Conservation (phyloP, 805 yeast species). For the Metschnikowia proteae region DNA sequence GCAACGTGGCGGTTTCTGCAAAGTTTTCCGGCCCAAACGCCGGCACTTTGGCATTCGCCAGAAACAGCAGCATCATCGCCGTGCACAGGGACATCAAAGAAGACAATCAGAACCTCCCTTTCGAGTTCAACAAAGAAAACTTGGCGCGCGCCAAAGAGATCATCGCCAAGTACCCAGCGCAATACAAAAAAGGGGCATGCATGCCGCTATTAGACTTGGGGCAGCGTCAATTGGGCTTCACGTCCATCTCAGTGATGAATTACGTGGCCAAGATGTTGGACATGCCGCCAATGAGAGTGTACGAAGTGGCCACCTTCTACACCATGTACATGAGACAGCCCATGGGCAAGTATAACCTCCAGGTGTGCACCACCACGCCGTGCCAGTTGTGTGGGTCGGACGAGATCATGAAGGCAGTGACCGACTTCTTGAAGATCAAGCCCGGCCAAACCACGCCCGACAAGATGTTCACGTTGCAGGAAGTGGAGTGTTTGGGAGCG, state of each 20-base stretch:
- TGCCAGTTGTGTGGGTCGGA: slow-evolving; percentile 84
- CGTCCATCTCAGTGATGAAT: slow-evolving; percentile 85
- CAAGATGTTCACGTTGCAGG: slow-evolving; percentile 74
- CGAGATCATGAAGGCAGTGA: slow-evolving; percentile 68
- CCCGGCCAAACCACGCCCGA: slow-evolving; percentile 79
- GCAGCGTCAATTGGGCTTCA: slow-evolving; percentile 82
- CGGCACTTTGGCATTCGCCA: slow-evolving; percentile 16
- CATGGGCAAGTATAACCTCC: slow-evolving; percentile 79
- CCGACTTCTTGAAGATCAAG: slow-evolving; percentile 54
- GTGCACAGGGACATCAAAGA: slow-evolving; percentile 72
- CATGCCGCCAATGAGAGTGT: slow-evolving; percentile 93
- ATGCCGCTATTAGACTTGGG: slow-evolving; percentile 87
- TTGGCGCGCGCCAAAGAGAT: slow-evolving; percentile 64
- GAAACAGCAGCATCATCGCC: slow-evolving; percentile 42
- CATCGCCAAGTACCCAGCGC: slow-evolving; percentile 77
- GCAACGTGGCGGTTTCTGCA: neutral
- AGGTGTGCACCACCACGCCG: slow-evolving; percentile 87
- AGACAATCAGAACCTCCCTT: slow-evolving; percentile 65
- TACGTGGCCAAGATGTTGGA: slow-evolving; percentile 80
- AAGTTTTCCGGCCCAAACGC: slow-evolving; percentile 8
- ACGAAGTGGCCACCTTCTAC: slow-evolving; percentile 88
- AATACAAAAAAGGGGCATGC: slow-evolving; percentile 81
- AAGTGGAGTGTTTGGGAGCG: slow-evolving; percentile 89
- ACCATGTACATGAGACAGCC: slow-evolving; percentile 88
- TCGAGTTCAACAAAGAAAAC: slow-evolving; percentile 69